Conservation (phyloP, 108 stramenopile species). For the Fragilaria radians region DNA sequence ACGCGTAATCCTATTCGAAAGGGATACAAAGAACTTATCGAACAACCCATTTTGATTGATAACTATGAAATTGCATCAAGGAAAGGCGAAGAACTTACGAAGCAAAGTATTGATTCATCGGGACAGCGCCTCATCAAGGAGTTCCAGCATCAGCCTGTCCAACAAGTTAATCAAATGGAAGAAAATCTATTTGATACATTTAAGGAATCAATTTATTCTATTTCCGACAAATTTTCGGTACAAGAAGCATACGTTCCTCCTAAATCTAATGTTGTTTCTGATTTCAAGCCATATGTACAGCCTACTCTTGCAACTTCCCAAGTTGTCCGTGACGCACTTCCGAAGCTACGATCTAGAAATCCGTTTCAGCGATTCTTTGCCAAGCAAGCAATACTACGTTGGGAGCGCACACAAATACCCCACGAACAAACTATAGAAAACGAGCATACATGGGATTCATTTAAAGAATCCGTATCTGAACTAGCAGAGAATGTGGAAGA, state of each 20-base stretch:
- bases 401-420: neutral
- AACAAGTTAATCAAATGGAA: neutral
- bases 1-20: neutral
- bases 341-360: neutral
- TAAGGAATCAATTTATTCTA: neutral
- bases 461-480: neutral
- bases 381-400: neutral
- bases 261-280: neutral
- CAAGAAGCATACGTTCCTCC: neutral
- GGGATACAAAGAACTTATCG: neutral
- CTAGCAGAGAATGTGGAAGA: neutral
- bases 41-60: neutral
- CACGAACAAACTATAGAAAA: neutral
- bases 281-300: neutral
- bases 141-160: neutral
- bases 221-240: neutral
- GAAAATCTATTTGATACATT: neutral
- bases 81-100: no score
- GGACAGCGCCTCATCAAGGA: neutral
- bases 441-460: neutral
- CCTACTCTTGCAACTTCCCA: neutral
- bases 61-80: neutral
- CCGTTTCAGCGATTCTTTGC: neutral
- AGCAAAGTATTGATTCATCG: no score
- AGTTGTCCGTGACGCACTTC: neutral